Percentiles rank a stretch among this genome's conserved stretches.
Evolutionary conservation across 805 yeast species (phyloP).

Genomic region (Starmera amethionina): DNA sequence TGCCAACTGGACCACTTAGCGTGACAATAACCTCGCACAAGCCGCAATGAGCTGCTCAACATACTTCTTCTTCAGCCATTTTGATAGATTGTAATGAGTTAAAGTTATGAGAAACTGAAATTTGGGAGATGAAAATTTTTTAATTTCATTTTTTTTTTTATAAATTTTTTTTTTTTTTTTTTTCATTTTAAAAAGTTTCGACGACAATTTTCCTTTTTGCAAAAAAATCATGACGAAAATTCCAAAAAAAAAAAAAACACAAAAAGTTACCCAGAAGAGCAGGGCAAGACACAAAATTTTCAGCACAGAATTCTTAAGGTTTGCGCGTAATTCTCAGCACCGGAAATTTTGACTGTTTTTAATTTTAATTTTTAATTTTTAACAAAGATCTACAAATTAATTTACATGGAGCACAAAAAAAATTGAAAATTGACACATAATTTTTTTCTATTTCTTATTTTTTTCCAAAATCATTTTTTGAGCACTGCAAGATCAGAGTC

Average conservation of each 20-base stretch:
- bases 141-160: not conserved
- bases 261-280: not conserved
- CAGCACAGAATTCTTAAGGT: constrained; percentile 1
- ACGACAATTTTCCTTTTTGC: too few species aligned
- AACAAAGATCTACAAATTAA: too few species aligned
- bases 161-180: too few species aligned
- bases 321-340: not conserved
- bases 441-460: too few species aligned
- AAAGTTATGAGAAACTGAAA: constrained; percentile 3
- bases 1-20: too few species aligned
- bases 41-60: constrained; percentile 4
- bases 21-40: not conserved
- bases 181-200: too few species aligned
- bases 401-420: too few species aligned
- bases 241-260: too few species aligned
- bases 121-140: not conserved
- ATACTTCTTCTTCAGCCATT: constrained; percentile 23
- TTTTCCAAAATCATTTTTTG: constrained; percentile 1
- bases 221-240: too few species aligned
- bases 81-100: constrained; percentile 3
- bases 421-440: too few species aligned
- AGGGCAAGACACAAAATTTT: not conserved
- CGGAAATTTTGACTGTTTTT: too few species aligned
- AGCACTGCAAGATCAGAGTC: constrained; percentile 17
- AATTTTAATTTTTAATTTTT: too few species aligned